A percentile compares a stretch with the other conserved stretches of the same genome.
These are phyloP conservation scores for Vicia villosa DNA, from an alignment of 306 rosid species.

Conservation along the genomic window DNA sequence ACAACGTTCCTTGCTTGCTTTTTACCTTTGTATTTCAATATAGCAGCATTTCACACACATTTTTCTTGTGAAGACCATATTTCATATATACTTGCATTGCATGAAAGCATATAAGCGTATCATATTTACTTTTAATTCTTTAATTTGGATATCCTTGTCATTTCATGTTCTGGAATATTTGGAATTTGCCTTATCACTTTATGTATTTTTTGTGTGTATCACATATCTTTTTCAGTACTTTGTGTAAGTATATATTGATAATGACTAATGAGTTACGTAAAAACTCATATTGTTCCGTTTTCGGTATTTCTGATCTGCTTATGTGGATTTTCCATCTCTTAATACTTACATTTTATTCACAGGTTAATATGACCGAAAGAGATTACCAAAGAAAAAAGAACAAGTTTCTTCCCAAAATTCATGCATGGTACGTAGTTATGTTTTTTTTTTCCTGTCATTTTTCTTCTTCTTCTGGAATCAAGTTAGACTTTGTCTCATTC, in stretches of 20 bases:
- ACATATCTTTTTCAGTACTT: constrained; percentile 1
- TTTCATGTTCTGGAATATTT: constrained; percentile 7
- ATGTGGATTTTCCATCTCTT: constrained; percentile 16
- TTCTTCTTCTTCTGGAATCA: constrained; percentile 12
- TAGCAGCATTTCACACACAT: neutral
- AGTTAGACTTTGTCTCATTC: constrained; percentile 7
- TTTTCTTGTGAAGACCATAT: neutral
- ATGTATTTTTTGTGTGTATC: neutral
- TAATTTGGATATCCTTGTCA: constrained; percentile 23
- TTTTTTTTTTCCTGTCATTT: neutral
- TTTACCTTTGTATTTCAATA: no score
- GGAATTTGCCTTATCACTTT: neutral
- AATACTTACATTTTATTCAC: constrained; percentile 41
- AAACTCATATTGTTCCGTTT: constrained; percentile 13
- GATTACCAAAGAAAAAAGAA: constrained; percentile 98
- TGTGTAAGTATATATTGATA: neutral
- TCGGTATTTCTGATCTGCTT: neutral
- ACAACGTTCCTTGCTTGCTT: neutral
- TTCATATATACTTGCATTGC: neutral
- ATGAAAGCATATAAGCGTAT: neutral
- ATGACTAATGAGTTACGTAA: neutral
- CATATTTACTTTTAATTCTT: neutral
- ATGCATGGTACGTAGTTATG: constrained; percentile 72
- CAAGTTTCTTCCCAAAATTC: constrained; percentile 95
- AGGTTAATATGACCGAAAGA: constrained; percentile 98